Evolutionary conservation across 257 asterid genomes (phyloP).

Genomic region (Petunia secreta): DNA sequence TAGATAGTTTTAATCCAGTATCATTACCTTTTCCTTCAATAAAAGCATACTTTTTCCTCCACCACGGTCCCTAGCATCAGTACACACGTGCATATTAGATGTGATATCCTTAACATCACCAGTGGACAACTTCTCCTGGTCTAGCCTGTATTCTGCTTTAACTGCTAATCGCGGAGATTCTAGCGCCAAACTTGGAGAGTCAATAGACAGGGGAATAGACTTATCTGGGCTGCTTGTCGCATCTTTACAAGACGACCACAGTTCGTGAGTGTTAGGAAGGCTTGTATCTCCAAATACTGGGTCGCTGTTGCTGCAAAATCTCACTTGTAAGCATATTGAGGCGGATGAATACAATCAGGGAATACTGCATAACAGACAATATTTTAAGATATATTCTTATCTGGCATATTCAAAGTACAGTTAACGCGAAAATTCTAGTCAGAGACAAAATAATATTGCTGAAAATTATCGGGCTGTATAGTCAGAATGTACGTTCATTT

Average conservation of each 20-base stretch:
- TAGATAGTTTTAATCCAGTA: constrained; percentile 29
- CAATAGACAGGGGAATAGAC: constrained; percentile 53
- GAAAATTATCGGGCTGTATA: too few relatives aligned
- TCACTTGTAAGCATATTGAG: constrained; percentile 74
- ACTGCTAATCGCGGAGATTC: constrained; percentile 46
- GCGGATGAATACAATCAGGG: constrained; percentile 47
- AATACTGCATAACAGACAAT: constrained; percentile 6
- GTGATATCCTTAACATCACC: constrained; percentile 45
- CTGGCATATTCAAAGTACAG: not conserved
- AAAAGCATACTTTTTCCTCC: constrained; percentile 56
- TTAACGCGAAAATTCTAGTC: not conserved
- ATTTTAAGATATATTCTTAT: not conserved
- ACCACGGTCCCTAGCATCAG: constrained; percentile 62
- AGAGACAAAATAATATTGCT: not conserved
- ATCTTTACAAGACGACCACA: constrained; percentile 83
- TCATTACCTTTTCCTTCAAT: constrained; percentile 56
- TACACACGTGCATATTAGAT: constrained; percentile 44
- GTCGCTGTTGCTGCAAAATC: constrained; percentile 77
- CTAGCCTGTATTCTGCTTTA: constrained; percentile 51
- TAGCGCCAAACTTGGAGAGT: constrained; percentile 55
- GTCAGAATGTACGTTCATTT: too few relatives aligned
- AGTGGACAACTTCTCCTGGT: constrained; percentile 46
- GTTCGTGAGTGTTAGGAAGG: constrained; percentile 58
- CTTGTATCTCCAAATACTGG: constrained; percentile 66
- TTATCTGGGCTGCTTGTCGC: constrained; percentile 49